Conservation (phyloP, 2,329 filamentous ascomycete genomes). For the Fusarium bulbicola region DNA sequence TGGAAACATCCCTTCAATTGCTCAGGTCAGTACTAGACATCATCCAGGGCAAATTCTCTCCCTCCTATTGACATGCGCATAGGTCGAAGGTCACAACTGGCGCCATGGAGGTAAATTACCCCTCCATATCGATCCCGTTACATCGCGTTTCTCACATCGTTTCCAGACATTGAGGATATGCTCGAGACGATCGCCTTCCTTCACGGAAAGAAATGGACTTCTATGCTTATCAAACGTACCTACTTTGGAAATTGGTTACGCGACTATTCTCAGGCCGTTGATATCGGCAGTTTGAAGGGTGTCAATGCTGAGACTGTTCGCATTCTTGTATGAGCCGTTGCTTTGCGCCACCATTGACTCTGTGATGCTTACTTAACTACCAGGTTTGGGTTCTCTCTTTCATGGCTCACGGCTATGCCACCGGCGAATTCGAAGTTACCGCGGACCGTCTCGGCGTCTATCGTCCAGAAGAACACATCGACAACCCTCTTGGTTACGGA, state of each 20-base stretch:
- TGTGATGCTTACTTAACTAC: background rate
- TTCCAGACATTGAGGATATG: slow-evolving; percentile 79
- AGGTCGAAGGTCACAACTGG: slow-evolving; percentile 75
- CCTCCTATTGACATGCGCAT: slow-evolving; percentile 33
- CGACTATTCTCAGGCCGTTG: slow-evolving; percentile 86
- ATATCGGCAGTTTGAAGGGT: slow-evolving; percentile 81
- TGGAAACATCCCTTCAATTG: slow-evolving; percentile 75
- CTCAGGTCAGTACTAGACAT: slow-evolving; percentile 48
- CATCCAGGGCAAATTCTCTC: background rate
- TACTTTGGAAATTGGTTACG: slow-evolving; percentile 91
- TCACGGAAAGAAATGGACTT: slow-evolving; percentile 85
- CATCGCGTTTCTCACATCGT: slow-evolving; percentile 20
- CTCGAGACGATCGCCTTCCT: slow-evolving; percentile 81
- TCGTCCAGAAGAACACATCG: slow-evolving; percentile 77
- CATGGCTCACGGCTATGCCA: slow-evolving; percentile 85
- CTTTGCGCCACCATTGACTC: background rate
- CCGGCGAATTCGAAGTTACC: slow-evolving; percentile 85
- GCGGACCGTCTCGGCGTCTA: slow-evolving; percentile 83
- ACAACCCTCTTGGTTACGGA: slow-evolving; percentile 86
- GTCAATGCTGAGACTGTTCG: slow-evolving; percentile 82
- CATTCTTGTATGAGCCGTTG: slow-evolving; percentile 62
- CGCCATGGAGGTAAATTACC: slow-evolving; percentile 67
- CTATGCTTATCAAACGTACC: slow-evolving; percentile 78
- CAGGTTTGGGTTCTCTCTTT: slow-evolving; percentile 83
- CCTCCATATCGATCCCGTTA: slow-evolving; percentile 4